Evolutionary conservation across 805 yeast species (phyloP), one percentile per base, ranked within the genome.

Genomic region (Candida dajiaensis): DNA sequence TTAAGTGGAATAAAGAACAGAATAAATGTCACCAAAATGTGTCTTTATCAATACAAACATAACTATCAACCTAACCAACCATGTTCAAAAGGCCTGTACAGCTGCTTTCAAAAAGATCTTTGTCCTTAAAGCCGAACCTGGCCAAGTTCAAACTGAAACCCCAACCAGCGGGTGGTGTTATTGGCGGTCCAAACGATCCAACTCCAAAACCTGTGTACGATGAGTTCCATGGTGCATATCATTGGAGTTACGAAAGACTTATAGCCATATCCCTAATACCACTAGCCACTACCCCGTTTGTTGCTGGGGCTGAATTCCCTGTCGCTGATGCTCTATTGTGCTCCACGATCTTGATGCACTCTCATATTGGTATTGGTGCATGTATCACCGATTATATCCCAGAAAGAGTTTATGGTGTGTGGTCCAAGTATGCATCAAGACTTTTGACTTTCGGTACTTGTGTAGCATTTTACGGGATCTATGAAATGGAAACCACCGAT

Each of bases 371-470:
- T 3, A 80, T 85, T 71, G 81, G 80, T 59, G 73, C 87, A 38
- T 84, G 94, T 72, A 85, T 86, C 56, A 76, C 77, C 47, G 94
- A 86, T 65, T 84, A 85, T 67, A 81, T 86, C 45, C 94, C 92
- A 43, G 69, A 70, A 61, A 77, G 92, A 69, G 86, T 81, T 31
- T 86, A 76, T 58, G 89, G 90, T 15, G 53, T 71, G 29, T 74
- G 77, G 74, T 87, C 84, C 66, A 72, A 69, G 48, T 64, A 63
- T 49, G 85, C 87, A 47, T 77, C 77, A 76, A 73, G 74, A 54
- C 59, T 81, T 41, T 71, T 86, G 59, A 71, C 80, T 35, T 62
- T 80, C 22, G 92, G 94, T 40, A 73, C 87, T 21, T 73, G 76
- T 22, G 66, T 84, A 37, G 79, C 83, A 16, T 77, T 80, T 20